Percentiles rank a stretch among this genome's conserved stretches.
Conservation (phyloP, 2,329 filamentous ascomycete species). For the Cryphonectria japonica region DNA sequence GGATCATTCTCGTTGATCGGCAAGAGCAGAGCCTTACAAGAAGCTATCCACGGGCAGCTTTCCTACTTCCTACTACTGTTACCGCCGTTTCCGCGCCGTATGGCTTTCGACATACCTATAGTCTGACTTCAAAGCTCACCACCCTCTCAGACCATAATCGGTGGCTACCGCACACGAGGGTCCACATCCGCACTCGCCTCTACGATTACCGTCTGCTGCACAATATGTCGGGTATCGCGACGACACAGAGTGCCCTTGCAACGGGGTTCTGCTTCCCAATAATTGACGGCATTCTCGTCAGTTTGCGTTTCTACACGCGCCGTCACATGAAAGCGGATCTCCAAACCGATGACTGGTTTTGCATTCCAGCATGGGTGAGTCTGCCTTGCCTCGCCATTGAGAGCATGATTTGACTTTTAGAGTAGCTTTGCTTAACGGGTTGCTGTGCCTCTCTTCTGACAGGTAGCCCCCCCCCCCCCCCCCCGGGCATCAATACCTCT, state of each 20-base stretch:
- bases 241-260: slow-evolving; percentile 12
- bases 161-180: neutral
- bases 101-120: neutral
- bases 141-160: too few species aligned
- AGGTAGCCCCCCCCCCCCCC: neutral
- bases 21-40: neutral
- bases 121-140: neutral
- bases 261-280: slow-evolving; percentile 10
- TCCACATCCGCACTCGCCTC: neutral
- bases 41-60: neutral
- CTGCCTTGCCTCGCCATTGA: neutral
- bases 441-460: slow-evolving; percentile 6
- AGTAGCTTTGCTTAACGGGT: neutral
- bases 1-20: neutral
- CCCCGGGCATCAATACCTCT: neutral
- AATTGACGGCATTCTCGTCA: slow-evolving; percentile 10
- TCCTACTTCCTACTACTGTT: neutral
- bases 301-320: slow-evolving; percentile 12
- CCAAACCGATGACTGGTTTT: slow-evolving; percentile 8
- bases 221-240: slow-evolving; percentile 13
- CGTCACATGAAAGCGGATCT: slow-evolving; percentile 8
- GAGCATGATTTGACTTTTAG: neutral
- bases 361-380: slow-evolving; percentile 16
- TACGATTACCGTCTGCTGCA: neutral
- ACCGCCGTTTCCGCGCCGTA: neutral